Evolutionary conservation across 2,329 filamentous ascomycete genomes (phyloP).

Genomic region (Monilinia polystroma): DNA sequence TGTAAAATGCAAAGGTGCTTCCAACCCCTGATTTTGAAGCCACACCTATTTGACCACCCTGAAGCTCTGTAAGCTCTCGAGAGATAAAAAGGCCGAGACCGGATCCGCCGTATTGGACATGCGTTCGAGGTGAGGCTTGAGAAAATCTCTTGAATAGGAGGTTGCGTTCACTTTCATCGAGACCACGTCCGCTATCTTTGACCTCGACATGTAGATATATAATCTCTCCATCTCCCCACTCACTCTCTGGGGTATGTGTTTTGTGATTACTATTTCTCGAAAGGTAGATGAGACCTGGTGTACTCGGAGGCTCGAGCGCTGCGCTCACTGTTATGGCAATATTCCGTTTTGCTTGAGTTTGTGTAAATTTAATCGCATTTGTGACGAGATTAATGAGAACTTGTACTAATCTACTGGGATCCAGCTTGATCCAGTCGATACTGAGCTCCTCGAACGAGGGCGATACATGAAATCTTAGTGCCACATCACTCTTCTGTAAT

Average conservation of each 20-base stretch:
- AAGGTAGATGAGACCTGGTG: conserved; percentile 12
- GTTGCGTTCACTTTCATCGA: conserved; percentile 69
- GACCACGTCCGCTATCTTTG: conserved; percentile 72
- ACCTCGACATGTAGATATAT: conserved; percentile 73
- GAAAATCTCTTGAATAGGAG: conserved; percentile 72
- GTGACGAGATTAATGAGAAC: conserved; percentile 78
- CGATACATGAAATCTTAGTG: conserved; percentile 63
- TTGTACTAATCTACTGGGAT: conserved; percentile 73
- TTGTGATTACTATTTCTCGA: conserved; percentile 39
- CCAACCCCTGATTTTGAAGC: conserved; percentile 66
- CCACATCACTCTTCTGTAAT: conserved; percentile 65
- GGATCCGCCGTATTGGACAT: conserved; percentile 76
- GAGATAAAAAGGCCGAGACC: conserved; percentile 79
- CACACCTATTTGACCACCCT: conserved; percentile 78
- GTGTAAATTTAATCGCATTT: conserved; percentile 81
- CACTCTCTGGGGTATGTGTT: conserved; percentile 32
- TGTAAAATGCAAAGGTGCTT: conserved; percentile 73
- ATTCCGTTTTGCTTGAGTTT: conserved; percentile 57
- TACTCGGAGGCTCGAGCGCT: conserved; percentile 23
- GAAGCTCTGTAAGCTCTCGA: conserved; percentile 73
- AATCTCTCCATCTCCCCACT: conserved; percentile 69
- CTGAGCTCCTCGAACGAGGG: conserved; percentile 56
- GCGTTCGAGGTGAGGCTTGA: conserved; percentile 72
- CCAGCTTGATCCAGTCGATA: conserved; percentile 66
- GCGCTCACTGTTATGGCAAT: conserved; percentile 45